Evolutionary conservation across 2,329 filamentous ascomycete species (phyloP), one percentile per base, ranked within the genome.

Genomic region (Tolypocladium ovalisporum): DNA sequence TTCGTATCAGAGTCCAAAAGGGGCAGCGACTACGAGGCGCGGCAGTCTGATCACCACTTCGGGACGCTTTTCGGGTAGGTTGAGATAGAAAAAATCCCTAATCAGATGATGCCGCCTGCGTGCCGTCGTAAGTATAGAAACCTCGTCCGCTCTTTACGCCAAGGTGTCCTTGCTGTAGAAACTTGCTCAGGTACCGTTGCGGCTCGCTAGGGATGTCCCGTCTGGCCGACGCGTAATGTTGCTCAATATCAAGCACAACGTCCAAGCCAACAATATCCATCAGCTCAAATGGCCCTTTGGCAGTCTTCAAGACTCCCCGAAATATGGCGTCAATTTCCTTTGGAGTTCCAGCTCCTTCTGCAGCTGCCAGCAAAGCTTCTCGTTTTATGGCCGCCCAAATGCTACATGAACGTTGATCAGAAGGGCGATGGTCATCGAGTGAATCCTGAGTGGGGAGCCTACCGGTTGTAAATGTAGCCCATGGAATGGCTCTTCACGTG

Each of bases 351-450:
- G 59, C 64, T 4, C 67, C 67, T 52, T 70, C 67, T 10, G 67
- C 63, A 6, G 67, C 67, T 1, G 67, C 61, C 4, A 69, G 62
- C 0, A 70, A 64, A 2, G 67, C 67, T 37, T 70, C 67, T 53
- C 67, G 57, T 24, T 70, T 70, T 29, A 70, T 70, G 1, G 67
- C 67, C 13, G 67, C 67, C 67, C 67, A 70, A 29, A 69, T 70
- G 10, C 67, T 70, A 27, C 7, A 27, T 13, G 13, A 17, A 15
- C 12, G 17, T 7, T 3, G n/a, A 9, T 29, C 27, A 47, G 42
- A 47, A 47, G 2, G 17, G 27, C 24, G 6, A 29, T 17, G 2
- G 17, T 29, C 7, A 5, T 47, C n/a, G 27, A 6, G 17, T 7
- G 3, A n/a, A 4, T 4, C 8, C 7, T n/a, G 19, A 1, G 19